Conservation (phyloP, 768 basidiomycete species). For the Lactifluus pinguis region DNA sequence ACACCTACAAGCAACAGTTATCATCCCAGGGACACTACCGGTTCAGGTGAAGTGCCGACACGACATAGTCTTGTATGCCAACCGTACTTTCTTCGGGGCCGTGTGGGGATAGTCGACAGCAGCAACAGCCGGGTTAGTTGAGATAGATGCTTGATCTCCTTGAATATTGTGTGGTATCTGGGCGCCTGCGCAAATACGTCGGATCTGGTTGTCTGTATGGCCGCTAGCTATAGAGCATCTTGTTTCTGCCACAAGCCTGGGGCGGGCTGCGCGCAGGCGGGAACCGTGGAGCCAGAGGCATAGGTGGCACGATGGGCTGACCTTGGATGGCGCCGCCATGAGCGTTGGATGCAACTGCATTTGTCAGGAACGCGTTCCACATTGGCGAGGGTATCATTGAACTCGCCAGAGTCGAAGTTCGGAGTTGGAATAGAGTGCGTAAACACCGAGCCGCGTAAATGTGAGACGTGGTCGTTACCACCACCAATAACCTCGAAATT, state of each 20-base stretch:
- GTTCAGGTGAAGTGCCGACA: slow-evolving; percentile 10
- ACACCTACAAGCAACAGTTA: slow-evolving; percentile 6
- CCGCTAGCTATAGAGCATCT: neutral
- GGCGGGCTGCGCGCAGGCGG: neutral
- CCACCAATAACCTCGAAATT: too few relatives aligned
- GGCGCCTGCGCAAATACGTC: neutral
- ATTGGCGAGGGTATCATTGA: neutral
- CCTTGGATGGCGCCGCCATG: neutral
- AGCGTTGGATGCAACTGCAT: neutral
- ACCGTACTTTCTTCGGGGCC: neutral
- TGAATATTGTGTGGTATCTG: neutral
- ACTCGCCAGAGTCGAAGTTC: neutral
- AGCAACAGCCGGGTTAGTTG: neutral
- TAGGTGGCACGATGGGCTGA: neutral
- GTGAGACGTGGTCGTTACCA: too few relatives aligned
- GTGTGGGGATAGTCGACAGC: neutral
- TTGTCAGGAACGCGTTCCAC: neutral
- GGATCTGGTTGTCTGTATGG: neutral
- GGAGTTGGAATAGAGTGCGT: slow-evolving; percentile 1
- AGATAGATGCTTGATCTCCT: neutral
- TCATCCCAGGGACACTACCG: slow-evolving; percentile 10
- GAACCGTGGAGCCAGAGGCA: neutral
- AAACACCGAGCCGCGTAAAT: too few relatives aligned
- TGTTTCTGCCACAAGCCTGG: neutral
- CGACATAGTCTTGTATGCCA: slow-evolving; percentile 10